A percentile compares a stretch with the other conserved stretches of the same genome.
phyloP scores from a whole-genome alignment of 441 rosid genomes.

The Oxalis stricta region DNA sequence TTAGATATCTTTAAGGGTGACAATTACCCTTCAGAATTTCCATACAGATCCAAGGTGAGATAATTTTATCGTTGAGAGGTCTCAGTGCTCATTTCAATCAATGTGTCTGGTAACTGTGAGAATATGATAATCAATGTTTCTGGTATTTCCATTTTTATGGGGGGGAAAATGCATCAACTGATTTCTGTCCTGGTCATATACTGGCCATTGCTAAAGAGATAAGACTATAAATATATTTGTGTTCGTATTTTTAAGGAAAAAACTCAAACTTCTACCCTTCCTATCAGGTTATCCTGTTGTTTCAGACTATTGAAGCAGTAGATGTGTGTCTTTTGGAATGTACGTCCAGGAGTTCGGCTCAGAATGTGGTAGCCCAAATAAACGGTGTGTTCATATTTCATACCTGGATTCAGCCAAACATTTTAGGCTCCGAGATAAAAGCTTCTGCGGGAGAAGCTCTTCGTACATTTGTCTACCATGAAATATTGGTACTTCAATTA shows the following conservation, averaged over 20 bases:
- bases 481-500: conserved; percentile 35
- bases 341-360: conserved; percentile 71
- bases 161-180: no score
- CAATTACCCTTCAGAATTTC: conserved; percentile 44
- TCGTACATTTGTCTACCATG: conserved; percentile 64
- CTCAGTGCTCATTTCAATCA: background rate
- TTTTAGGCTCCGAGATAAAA: conserved; percentile 41
- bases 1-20: conserved; percentile 23
- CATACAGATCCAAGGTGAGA: conserved; percentile 60
- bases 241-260: background rate
- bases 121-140: background rate
- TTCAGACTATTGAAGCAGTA: conserved; percentile 57
- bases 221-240: no score
- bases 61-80: conserved; percentile 4
- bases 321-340: conserved; percentile 49
- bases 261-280: background rate
- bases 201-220: no score
- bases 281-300: conserved; percentile 50
- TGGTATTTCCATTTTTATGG: background rate
- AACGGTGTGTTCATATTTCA: conserved; percentile 44
- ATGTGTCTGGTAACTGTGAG: background rate
- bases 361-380: conserved; percentile 55
- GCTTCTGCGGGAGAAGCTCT: conserved; percentile 51
- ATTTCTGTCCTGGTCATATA: no score
- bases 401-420: conserved; percentile 69